Conservation (phyloP, 225 moss, liverwort and hornwort genomes). For the Pseudisothecium myosuroides region DNA sequence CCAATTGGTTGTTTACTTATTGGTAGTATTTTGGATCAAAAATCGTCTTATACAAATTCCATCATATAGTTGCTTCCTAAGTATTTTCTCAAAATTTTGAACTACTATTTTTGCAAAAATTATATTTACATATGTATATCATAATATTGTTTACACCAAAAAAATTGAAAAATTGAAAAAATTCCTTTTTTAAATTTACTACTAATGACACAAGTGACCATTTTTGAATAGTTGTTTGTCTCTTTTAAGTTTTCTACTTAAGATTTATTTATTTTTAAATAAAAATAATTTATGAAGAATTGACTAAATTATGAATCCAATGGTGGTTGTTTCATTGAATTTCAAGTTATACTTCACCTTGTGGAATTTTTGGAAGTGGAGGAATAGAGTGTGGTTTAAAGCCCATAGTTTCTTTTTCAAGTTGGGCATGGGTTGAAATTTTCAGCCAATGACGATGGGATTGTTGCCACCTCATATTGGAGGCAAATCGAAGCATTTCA, state of each 20-base stretch:
- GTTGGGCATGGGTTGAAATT: background rate
- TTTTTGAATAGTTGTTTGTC: rapidly evolving
- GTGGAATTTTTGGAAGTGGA: background rate
- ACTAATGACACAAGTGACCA: background rate
- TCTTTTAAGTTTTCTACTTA: background rate
- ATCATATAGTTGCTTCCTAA: too few species aligned
- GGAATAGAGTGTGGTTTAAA: background rate
- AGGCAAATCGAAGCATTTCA: rapidly evolving
- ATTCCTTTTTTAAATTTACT: background rate
- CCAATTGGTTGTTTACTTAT: background rate
- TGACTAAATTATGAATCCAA: background rate
- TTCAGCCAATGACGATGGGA: background rate
- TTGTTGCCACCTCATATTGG: background rate
- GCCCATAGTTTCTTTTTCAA: background rate
- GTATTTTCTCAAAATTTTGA: background rate
- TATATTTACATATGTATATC: background rate
- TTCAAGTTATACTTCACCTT: background rate
- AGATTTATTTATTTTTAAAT: background rate
- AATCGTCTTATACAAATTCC: background rate
- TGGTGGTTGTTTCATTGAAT: background rate
- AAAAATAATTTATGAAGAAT: too few species aligned
- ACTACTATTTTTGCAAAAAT: background rate
- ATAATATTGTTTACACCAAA: background rate
- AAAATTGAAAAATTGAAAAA: background rate
- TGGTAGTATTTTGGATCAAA: background rate